Conservation (phyloP, 495 filamentous ascomycete genomes). For the Pyronema domesticum region DNA sequence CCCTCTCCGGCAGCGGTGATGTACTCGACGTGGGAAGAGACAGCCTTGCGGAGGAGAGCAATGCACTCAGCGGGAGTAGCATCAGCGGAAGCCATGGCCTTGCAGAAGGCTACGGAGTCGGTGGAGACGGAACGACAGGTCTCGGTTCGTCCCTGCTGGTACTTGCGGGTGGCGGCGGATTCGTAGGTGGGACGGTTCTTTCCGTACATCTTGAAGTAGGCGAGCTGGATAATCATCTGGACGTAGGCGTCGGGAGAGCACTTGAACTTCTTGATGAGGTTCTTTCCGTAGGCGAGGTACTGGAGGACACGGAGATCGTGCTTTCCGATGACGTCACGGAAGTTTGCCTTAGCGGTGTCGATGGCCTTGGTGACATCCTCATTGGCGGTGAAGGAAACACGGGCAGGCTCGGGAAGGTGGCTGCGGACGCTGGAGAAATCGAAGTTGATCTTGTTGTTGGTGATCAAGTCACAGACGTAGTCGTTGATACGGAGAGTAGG, state of each 20-base stretch:
- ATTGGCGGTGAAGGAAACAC: conserved; percentile 60
- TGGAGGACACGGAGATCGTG: conserved; percentile 89
- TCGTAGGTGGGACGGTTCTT: conserved; percentile 97
- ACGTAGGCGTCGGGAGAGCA: conserved; percentile 95
- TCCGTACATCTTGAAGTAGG: conserved; percentile 98
- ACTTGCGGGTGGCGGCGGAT: conserved; percentile 81
- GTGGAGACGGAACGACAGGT: conserved; percentile 85
- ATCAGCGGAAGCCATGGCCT: conserved; percentile 47
- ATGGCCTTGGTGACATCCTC: conserved; percentile 56
- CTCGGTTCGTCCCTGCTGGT: conserved; percentile 91
- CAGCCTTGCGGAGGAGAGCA: conserved; percentile 61
- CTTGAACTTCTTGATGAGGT: conserved; percentile 98
- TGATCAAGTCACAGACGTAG: conserved; percentile 74
- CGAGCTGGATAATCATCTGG: conserved; percentile 97
- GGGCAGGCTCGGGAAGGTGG: conserved; percentile 60
- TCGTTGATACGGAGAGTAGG: conserved; percentile 94
- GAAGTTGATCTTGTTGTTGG: conserved; percentile 79
- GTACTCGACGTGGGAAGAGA: conserved; percentile 72
- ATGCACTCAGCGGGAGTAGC: conserved; percentile 30
- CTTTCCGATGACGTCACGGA: conserved; percentile 56
- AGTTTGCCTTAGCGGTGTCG: conserved; percentile 54
- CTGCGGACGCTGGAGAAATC: conserved; percentile 57
- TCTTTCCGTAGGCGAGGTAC: conserved; percentile 96
- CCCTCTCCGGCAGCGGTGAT: conserved; percentile 77
- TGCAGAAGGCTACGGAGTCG: conserved; percentile 82